These are phyloP conservation scores for Kwoniella heveanensis DNA, from an alignment of 768 basidiomycete species.

Conservation along the genomic window DNA sequence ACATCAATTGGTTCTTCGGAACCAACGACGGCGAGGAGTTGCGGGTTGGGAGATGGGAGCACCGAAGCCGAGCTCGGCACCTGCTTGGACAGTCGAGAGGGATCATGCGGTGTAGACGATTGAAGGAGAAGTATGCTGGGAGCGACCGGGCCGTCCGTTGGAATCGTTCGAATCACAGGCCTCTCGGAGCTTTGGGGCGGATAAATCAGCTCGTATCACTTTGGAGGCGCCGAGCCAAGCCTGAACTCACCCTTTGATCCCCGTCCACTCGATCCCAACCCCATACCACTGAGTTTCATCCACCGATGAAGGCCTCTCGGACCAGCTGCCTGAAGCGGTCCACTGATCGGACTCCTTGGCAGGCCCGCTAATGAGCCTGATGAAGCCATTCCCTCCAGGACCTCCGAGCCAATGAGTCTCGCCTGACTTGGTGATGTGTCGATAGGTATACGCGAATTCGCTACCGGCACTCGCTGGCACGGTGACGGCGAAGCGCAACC, in stretches of 20 bases:
- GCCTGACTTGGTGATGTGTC: conserved; percentile 26
- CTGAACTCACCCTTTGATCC: conserved; percentile 4
- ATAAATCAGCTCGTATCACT: too few relatives aligned
- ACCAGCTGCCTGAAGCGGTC: conserved; percentile 16
- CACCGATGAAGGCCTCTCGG: background rate
- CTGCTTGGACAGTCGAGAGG: conserved; percentile 4
- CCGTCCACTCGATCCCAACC: conserved; percentile 8
- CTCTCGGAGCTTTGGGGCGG: conserved; percentile 1
- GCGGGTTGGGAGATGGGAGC: background rate
- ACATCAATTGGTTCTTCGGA: background rate
- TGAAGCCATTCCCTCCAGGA: conserved; percentile 37
- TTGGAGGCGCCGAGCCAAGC: too few relatives aligned
- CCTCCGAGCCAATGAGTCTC: conserved; percentile 43
- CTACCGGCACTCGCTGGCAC: background rate
- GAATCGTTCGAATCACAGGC: conserved; percentile 1
- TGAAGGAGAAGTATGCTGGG: background rate
- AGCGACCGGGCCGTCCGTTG: background rate
- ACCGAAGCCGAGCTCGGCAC: background rate
- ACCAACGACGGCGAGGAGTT: conserved; percentile 4
- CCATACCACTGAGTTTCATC: conserved; percentile 17
- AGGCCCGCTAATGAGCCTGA: conserved; percentile 20
- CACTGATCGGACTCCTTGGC: background rate
- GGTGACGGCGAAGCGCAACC: conserved; percentile 1
- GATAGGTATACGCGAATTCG: conserved; percentile 39
- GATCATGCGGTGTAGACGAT: background rate